Percentiles rank a stretch among this genome's conserved stretches.
phyloP scores from a whole-genome alignment of 257 asterid genomes.

The Cruciata laevipes region DNA sequence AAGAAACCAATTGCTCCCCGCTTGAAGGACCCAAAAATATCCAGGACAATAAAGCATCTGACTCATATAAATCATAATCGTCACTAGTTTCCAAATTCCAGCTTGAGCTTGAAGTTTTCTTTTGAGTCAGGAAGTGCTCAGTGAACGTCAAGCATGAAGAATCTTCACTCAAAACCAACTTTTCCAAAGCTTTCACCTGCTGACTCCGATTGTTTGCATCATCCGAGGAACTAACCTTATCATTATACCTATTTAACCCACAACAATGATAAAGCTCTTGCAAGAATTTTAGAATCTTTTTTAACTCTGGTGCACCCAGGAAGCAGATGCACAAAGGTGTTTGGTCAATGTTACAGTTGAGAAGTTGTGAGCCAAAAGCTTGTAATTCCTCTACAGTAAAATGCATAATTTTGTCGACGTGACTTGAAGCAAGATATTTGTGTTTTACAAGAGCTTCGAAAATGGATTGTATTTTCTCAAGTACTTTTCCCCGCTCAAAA shows the following conservation, averaged over 20 bases:
- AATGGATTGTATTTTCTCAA: slow-evolving; percentile 56
- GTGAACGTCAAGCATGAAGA: slow-evolving; percentile 60
- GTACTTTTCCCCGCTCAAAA: slow-evolving; percentile 74
- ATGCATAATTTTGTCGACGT: slow-evolving; percentile 76
- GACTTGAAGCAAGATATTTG: slow-evolving; percentile 77
- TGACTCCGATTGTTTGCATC: slow-evolving; percentile 33
- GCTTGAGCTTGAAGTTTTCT: slow-evolving; percentile 26
- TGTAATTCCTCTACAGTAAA: slow-evolving; percentile 86
- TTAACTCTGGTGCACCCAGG: slow-evolving; percentile 71
- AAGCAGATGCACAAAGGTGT: slow-evolving; percentile 79
- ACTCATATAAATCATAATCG: slow-evolving; percentile 46
- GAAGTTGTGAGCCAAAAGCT: slow-evolving; percentile 68
- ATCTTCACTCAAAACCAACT: slow-evolving; percentile 54
- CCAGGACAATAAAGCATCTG: slow-evolving; percentile 85
- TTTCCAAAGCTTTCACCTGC: slow-evolving; percentile 51
- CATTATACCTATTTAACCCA: slow-evolving; percentile 62
- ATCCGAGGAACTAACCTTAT: slow-evolving; percentile 40
- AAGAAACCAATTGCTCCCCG: slow-evolving; percentile 59
- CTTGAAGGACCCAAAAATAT: slow-evolving; percentile 65
- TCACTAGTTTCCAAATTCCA: slow-evolving; percentile 33
- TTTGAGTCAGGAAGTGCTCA: slow-evolving; percentile 55
- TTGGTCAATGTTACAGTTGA: slow-evolving; percentile 53
- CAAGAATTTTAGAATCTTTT: slow-evolving; percentile 65
- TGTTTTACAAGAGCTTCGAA: slow-evolving; percentile 60
- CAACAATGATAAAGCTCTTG: slow-evolving; percentile 79